Percentiles rank a stretch among this genome's conserved stretches.
phyloP scores from a whole-genome alignment of 1,284 basidiomycete genomes.

The Ceratobasidium theobromae region DNA sequence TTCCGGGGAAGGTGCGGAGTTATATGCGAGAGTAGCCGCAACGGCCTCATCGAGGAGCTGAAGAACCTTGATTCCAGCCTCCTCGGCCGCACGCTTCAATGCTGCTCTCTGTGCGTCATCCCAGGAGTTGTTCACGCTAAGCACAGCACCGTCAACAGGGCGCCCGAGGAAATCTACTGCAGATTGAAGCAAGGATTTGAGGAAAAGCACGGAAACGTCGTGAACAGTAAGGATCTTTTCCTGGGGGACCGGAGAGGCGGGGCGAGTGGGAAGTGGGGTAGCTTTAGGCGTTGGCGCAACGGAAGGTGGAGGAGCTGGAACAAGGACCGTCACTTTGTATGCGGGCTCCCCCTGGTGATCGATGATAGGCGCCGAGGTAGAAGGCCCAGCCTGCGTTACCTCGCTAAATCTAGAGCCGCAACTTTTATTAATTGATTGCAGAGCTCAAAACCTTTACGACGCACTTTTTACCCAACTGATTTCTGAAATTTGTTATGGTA shows the following conservation, averaged over 20 bases:
- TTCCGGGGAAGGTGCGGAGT: conserved; percentile 38
- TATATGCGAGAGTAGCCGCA: conserved; percentile 61
- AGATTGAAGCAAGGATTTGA: conserved; percentile 80
- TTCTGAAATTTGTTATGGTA: conserved; percentile 92
- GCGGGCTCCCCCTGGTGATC: conserved; percentile 81
- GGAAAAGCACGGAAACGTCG: conserved; percentile 85
- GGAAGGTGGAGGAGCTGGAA: conserved; percentile 59
- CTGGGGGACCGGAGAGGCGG: conserved; percentile 73
- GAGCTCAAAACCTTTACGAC: conserved; percentile 37
- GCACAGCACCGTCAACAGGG: conserved; percentile 78
- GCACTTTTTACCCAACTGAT: conserved; percentile 89
- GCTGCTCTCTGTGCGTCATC: conserved; percentile 69
- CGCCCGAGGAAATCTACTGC: conserved; percentile 93
- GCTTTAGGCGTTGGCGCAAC: conserved; percentile 49
- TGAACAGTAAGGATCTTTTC: conserved; percentile 81
- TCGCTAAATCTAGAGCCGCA: conserved; percentile 63
- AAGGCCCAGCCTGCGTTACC: conserved; percentile 53
- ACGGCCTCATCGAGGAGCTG: conserved; percentile 85
- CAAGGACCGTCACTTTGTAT: conserved; percentile 68
- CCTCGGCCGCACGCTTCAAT: conserved; percentile 71
- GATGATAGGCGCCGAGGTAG: conserved; percentile 65
- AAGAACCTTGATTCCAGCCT: conserved; percentile 81
- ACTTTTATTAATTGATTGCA: background rate
- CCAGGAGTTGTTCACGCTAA: conserved; percentile 81
- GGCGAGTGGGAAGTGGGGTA: conserved; percentile 58